Evolutionary conservation across 306 rosid genomes (phyloP), one percentile per base, ranked within the genome.

Genomic region (Cicer pinnatifidum): DNA sequence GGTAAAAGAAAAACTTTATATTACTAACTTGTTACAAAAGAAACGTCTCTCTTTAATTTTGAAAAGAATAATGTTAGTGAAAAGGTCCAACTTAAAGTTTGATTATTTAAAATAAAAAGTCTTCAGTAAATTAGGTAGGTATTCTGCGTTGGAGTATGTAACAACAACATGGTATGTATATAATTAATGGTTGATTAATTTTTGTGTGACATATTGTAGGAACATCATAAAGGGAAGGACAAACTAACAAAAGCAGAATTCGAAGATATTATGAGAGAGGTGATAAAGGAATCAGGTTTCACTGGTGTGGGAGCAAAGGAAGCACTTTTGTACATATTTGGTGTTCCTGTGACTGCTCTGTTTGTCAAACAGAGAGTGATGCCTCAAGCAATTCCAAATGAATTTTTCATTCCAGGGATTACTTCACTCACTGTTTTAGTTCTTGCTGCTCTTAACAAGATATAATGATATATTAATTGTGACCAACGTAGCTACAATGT

Each of bases 391-490:
- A 10, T 90, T 43, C 71, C 74, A 9, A 79, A 88, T 48, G 90
- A 86, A 2, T 0, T 53, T 38, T 84, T 90, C 83, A 85, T 86
- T 60, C 93, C 96, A 4, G 82, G 67, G 3, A 23, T 85, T 75
- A 90, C 96, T 78, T 90, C 93, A 6, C 9, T 64, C 15, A 88
- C 93, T 3, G 91, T 77, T 61, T 82, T 85, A 17, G 6, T 78
- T 23, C 91, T 90, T 19, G 91, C 91, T 40, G 79, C 56, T 48
- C 86, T 88, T 4, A 86, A 90, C 76, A 90, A 88, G 82, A 81
- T 90, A 15, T 86, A 76, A 15, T 86, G 78, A 80, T 67, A 6
- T 76, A 60, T 44, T 12, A 19, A 8, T 41, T 35, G 37, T 76
- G 13, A 75, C 60, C 68, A 54, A 64, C 46, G 43, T 59, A 6